Conservation (phyloP, 352 stramenopile genomes). For the Phytophthora ramorum region DNA sequence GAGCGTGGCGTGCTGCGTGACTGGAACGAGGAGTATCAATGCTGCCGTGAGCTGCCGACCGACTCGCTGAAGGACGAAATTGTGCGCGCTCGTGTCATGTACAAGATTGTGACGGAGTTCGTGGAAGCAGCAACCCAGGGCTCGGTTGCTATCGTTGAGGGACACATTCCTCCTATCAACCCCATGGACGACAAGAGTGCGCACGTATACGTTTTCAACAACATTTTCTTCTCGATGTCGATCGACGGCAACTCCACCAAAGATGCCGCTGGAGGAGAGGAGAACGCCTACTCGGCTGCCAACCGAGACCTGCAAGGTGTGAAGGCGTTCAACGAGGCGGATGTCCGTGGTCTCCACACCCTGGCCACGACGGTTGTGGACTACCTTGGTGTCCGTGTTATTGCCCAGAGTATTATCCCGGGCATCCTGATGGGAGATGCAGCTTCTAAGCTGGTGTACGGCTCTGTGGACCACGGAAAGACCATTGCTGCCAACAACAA, state of each 20-base stretch:
- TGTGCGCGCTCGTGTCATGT: slow-evolving; percentile 93
- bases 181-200: slow-evolving; percentile 93
- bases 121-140: slow-evolving; percentile 91
- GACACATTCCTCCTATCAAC: slow-evolving; percentile 96
- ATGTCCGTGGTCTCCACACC: slow-evolving; percentile 93
- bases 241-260: slow-evolving; percentile 80
- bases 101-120: slow-evolving; percentile 97
- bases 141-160: slow-evolving; percentile 94
- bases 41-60: slow-evolving; percentile 83
- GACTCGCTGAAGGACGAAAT: slow-evolving; percentile 89
- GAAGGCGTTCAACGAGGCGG: slow-evolving; percentile 92
- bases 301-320: slow-evolving; percentile 92
- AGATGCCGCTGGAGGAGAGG: slow-evolving; percentile 69
- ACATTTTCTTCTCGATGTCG: slow-evolving; percentile 97
- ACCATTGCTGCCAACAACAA: slow-evolving; percentile 91
- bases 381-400: slow-evolving; percentile 94
- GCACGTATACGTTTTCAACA: slow-evolving; percentile 98
- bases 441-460: slow-evolving; percentile 95
- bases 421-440: slow-evolving; percentile 96
- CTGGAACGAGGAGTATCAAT: slow-evolving; percentile 98
- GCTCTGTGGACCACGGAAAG: slow-evolving; percentile 92
- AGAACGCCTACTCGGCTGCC: slow-evolving; percentile 84
- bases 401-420: slow-evolving; percentile 96
- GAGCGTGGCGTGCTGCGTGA: slow-evolving; percentile 92
- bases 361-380: slow-evolving; percentile 95